Evolutionary conservation across 371 early-diverging fungal genomes (phyloP).

Genomic region (Mucor lusitanicus): DNA sequence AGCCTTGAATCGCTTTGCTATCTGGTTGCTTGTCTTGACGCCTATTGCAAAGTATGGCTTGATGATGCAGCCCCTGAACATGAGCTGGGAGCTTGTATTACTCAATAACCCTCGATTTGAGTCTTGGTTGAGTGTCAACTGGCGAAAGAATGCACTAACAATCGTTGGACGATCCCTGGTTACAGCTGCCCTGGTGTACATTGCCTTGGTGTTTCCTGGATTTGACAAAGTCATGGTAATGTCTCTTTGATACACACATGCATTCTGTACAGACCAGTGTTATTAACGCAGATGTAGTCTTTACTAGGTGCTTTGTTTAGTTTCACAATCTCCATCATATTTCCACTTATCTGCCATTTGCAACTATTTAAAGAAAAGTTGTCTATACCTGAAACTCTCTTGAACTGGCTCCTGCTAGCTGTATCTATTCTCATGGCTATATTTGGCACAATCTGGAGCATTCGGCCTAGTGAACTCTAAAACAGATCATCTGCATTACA

Average conservation of each 20-base stretch:
- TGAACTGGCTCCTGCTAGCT: constrained; percentile 25
- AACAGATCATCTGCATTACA: neutral
- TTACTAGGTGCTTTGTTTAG: constrained; percentile 62
- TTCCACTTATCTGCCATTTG: constrained; percentile 58
- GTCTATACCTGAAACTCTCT: constrained; percentile 12
- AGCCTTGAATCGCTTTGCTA: constrained; percentile 46
- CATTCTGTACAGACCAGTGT: neutral
- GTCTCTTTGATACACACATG: neutral
- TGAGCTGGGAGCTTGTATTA: constrained; percentile 49
- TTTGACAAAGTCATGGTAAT: constrained; percentile 65
- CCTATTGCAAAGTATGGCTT: constrained; percentile 69
- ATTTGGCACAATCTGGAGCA: constrained; percentile 39
- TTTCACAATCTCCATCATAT: constrained; percentile 57
- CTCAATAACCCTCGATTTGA: constrained; percentile 16
- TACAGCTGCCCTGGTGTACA: constrained; percentile 34
- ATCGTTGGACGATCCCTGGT: constrained; percentile 18
- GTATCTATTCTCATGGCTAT: constrained; percentile 32
- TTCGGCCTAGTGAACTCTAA: constrained; percentile 7
- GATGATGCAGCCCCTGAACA: constrained; percentile 53
- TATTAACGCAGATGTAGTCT: constrained; percentile 21
- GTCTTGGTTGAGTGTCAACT: constrained; percentile 14
- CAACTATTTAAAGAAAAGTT: constrained; percentile 36
- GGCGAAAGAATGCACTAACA: constrained; percentile 10
- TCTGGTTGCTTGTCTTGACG: constrained; percentile 62
- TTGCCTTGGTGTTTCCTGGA: constrained; percentile 56